A percentile compares a stretch with the other conserved stretches of the same genome.
Conservation (phyloP, 306 rosid genomes). For the Vicia sativa region DNA sequence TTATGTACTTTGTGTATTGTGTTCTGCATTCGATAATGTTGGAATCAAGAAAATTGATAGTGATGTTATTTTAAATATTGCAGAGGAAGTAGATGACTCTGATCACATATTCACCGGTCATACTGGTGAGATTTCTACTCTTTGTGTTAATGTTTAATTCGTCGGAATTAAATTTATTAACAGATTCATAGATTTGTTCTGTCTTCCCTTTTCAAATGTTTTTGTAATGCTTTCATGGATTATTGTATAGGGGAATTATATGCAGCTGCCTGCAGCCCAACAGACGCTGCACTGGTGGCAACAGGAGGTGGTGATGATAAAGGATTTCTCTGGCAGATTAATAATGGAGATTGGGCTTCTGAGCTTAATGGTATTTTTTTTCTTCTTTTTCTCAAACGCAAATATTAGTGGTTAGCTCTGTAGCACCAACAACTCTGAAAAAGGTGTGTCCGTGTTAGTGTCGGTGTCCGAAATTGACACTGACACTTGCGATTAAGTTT, state of each 20-base stretch:
- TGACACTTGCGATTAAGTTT: too few relatives aligned
- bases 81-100: conserved; percentile 75
- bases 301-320: conserved; percentile 89
- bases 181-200: neutral
- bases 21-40: neutral
- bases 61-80: conserved; percentile 37
- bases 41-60: neutral
- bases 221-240: conserved; percentile 29
- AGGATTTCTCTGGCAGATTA: conserved; percentile 91
- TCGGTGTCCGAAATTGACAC: too few relatives aligned
- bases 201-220: conserved; percentile 7
- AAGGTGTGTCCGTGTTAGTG: too few relatives aligned
- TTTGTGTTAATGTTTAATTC: conserved; percentile 11
- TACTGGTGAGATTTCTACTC: conserved; percentile 51
- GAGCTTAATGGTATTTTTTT: conserved; percentile 49
- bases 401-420: neutral
- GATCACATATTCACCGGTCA: conserved; percentile 81
- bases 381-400: neutral
- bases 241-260: conserved; percentile 69
- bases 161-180: conserved; percentile 23
- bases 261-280: conserved; percentile 81
- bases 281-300: conserved; percentile 68
- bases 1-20: neutral
- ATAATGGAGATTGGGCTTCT: conserved; percentile 77
- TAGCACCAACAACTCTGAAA: too few relatives aligned